These are phyloP conservation scores for Trichothecium roseum DNA, from an alignment of 2,329 filamentous ascomycete species.

Conservation along the genomic window DNA sequence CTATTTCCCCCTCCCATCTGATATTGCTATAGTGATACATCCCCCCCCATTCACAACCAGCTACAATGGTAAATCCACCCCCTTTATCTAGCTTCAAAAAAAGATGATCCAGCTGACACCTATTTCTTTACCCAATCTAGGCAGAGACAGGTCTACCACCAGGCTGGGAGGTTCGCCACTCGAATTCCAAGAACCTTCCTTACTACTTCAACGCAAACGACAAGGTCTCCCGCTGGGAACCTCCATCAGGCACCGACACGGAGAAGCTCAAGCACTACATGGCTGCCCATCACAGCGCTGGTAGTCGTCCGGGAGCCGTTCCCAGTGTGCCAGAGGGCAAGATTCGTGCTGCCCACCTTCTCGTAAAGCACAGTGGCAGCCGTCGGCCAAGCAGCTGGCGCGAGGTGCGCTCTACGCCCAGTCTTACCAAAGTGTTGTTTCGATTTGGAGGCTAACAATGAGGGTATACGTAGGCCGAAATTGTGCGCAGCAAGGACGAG, in stretches of 20 bases:
- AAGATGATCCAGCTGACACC: conserved; percentile 1
- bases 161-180: conserved; percentile 93
- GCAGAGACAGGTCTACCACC: conserved; percentile 71
- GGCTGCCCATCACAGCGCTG: conserved; percentile 69
- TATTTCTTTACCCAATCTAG: too few relatives aligned
- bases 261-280: conserved; percentile 93
- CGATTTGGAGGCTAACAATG: too few relatives aligned
- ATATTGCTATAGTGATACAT: background rate
- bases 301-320: conserved; percentile 28
- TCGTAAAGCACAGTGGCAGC: conserved; percentile 88
- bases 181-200: conserved; percentile 95
- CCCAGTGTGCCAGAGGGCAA: conserved; percentile 54
- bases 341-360: conserved; percentile 84
- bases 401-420: conserved; percentile 48
- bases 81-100: too few relatives aligned
- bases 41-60: too few relatives aligned
- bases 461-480: conserved; percentile 51
- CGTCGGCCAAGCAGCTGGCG: conserved; percentile 88
- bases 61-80: too few relatives aligned
- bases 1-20: too few relatives aligned
- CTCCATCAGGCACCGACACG: conserved; percentile 75
- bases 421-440: too few relatives aligned
- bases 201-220: conserved; percentile 93
- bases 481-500: conserved; percentile 81
- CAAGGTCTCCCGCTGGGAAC: conserved; percentile 92